Evolutionary conservation across 176 grass and related monocot species (phyloP).

Genomic region (Rhynchospora breviuscula): DNA sequence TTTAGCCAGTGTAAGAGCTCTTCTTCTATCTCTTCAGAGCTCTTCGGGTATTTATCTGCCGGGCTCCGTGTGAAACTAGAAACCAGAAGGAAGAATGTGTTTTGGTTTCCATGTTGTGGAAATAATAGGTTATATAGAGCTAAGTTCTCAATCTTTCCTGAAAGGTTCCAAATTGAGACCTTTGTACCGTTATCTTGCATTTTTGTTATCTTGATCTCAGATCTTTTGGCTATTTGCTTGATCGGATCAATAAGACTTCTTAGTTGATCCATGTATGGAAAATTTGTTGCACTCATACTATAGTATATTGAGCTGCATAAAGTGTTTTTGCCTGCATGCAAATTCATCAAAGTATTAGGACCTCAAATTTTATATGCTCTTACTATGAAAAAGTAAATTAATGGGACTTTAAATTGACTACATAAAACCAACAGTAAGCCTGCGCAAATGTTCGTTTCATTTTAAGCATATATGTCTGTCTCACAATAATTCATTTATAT

Average conservation of each 20-base stretch:
- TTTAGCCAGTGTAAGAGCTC: constrained; percentile 82
- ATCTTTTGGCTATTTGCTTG: constrained; percentile 45
- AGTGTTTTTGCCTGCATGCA: constrained; percentile 64
- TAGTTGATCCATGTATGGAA: constrained; percentile 35
- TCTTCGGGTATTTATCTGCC: constrained; percentile 55
- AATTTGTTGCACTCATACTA: constrained; percentile 48
- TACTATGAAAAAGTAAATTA: background rate
- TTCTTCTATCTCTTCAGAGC: constrained; percentile 54
- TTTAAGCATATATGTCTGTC: too few species aligned
- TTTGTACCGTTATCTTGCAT: constrained; percentile 64
- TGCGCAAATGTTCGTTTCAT: background rate
- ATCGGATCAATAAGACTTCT: constrained; percentile 47
- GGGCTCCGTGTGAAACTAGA: constrained; percentile 62
- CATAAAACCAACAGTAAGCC: background rate
- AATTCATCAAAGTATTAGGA: constrained; percentile 31
- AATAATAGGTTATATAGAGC: constrained; percentile 63
- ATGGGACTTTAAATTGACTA: background rate
- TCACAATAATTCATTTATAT: background rate
- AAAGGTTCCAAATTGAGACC: constrained; percentile 70
- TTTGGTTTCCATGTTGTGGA: constrained; percentile 43
- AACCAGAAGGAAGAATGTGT: constrained; percentile 72
- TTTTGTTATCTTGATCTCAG: constrained; percentile 46
- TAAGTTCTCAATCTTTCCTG: constrained; percentile 46
- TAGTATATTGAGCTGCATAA: constrained; percentile 66
- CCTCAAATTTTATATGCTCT: background rate